phyloP scores from a whole-genome alignment of 2,329 filamentous ascomycete species.

The Diaporthe helianthi region DNA sequence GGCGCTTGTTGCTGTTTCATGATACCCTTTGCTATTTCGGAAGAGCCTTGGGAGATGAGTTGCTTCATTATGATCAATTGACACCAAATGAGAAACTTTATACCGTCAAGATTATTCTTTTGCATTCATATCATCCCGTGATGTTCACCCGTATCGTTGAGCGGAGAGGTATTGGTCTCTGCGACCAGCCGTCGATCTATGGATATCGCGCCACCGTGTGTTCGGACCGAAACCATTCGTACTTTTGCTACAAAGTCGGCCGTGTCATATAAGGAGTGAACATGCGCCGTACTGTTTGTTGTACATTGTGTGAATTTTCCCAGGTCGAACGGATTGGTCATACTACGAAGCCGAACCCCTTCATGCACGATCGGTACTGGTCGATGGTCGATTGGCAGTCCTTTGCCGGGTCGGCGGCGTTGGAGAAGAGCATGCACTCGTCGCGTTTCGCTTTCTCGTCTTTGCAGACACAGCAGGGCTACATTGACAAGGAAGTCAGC shows the following conservation, averaged over 20 bases:
- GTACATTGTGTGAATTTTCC: conserved; percentile 31
- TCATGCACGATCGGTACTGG: conserved; percentile 91
- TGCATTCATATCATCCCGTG: not conserved
- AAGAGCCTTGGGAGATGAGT: not conserved
- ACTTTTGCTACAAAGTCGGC: not conserved
- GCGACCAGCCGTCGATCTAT: conserved; percentile 16
- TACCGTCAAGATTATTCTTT: not conserved
- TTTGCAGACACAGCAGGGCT: conserved; percentile 99
- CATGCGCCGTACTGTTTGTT: not conserved
- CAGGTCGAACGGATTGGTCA: conserved; percentile 41
- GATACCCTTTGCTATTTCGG: conserved; percentile 31
- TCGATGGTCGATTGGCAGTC: conserved; percentile 86
- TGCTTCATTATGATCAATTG: not conserved
- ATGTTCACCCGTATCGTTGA: conserved; percentile 1
- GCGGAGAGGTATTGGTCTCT: conserved; percentile 7
- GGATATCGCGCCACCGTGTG: conserved; percentile 8
- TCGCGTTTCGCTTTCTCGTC: conserved; percentile 91
- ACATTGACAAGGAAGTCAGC: conserved; percentile 15
- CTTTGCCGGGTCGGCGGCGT: conserved; percentile 77
- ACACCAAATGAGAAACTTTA: not conserved
- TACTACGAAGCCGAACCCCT: conserved; percentile 85
- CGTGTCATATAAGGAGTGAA: not conserved
- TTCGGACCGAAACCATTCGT: not conserved
- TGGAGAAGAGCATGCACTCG: conserved; percentile 99
- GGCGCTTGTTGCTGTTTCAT: conserved; percentile 4